Conservation (phyloP, 768 basidiomycete species). For the Boletus tomentosulus region DNA sequence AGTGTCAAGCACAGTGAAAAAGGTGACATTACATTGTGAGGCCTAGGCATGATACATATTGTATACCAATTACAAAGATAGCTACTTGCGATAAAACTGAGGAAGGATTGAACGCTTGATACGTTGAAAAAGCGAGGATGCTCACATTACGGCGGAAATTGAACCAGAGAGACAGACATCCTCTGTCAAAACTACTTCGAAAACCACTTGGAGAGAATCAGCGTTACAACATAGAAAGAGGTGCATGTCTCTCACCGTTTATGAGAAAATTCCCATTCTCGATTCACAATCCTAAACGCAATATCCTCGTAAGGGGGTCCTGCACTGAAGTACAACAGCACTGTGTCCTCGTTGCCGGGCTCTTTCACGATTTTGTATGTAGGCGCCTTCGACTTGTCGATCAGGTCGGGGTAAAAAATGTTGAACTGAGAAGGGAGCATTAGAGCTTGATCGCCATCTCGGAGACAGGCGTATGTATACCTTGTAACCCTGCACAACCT, state of each 20-base stretch:
- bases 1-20: conserved; percentile 1
- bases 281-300: conserved; percentile 95
- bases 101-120: conserved; percentile 16
- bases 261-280: conserved; percentile 98
- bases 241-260: conserved; percentile 59
- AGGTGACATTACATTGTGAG: conserved; percentile 29
- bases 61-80: conserved; percentile 13
- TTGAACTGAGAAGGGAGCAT: conserved; percentile 59
- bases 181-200: conserved; percentile 94
- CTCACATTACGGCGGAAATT: conserved; percentile 91
- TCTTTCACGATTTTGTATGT: conserved; percentile 96
- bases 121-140: conserved; percentile 13
- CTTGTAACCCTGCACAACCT: conserved; percentile 99
- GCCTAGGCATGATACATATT: conserved; percentile 18
- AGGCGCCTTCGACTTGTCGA: conserved; percentile 96
- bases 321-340: conserved; percentile 88
- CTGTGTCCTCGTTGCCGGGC: conserved; percentile 92
- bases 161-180: conserved; percentile 94
- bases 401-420: conserved; percentile 98
- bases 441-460: not conserved
- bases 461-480: conserved; percentile 32
- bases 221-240: conserved; percentile 10
- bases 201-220: conserved; percentile 64
- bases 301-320: conserved; percentile 99
- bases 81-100: conserved; percentile 80